Conservation (phyloP, 2,329 filamentous ascomycete species). For the Ophiostoma perfectum region DNA sequence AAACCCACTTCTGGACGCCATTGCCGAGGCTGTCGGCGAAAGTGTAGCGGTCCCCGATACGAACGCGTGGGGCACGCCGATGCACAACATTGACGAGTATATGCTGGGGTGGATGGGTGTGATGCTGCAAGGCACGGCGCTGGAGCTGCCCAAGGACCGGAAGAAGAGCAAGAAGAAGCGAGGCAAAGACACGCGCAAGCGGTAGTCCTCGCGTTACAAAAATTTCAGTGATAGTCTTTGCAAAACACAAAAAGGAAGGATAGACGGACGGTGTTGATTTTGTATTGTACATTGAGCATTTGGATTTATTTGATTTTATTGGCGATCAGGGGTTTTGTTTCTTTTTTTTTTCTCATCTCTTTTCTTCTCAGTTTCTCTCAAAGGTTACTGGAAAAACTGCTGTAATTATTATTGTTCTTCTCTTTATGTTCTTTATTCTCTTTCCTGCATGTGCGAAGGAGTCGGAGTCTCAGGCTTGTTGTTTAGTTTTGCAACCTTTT, state of each 20-base stretch:
- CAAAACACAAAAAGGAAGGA: background rate
- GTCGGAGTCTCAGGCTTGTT: slow-evolving; percentile 7
- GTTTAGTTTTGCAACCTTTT: background rate
- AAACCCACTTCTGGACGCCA: slow-evolving; percentile 25
- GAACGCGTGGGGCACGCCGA: slow-evolving; percentile 54
- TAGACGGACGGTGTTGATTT: slow-evolving; percentile 7
- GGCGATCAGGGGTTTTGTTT: background rate
- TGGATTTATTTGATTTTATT: too few species aligned
- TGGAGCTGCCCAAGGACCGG: slow-evolving; percentile 61
- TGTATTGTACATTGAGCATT: background rate
- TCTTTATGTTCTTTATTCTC: background rate
- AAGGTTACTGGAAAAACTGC: background rate
- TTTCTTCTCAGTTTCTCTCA: background rate
- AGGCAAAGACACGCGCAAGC: slow-evolving; percentile 53
- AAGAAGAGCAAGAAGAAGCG: slow-evolving; percentile 57
- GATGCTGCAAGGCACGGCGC: slow-evolving; percentile 52
- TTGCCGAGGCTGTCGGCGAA: slow-evolving; percentile 32
- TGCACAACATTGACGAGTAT: slow-evolving; percentile 66
- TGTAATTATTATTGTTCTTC: slow-evolving; percentile 9
- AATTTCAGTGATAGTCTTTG: background rate
- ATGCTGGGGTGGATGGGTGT: slow-evolving; percentile 65
- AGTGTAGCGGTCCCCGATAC: slow-evolving; percentile 39
- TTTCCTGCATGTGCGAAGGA: slow-evolving; percentile 2
- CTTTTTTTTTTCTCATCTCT: background rate
- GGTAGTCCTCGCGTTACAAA: slow-evolving; percentile 28